phyloP scores from a whole-genome alignment of 2,329 filamentous ascomycete species.

The Ceratocystis cacaofunesta region DNA sequence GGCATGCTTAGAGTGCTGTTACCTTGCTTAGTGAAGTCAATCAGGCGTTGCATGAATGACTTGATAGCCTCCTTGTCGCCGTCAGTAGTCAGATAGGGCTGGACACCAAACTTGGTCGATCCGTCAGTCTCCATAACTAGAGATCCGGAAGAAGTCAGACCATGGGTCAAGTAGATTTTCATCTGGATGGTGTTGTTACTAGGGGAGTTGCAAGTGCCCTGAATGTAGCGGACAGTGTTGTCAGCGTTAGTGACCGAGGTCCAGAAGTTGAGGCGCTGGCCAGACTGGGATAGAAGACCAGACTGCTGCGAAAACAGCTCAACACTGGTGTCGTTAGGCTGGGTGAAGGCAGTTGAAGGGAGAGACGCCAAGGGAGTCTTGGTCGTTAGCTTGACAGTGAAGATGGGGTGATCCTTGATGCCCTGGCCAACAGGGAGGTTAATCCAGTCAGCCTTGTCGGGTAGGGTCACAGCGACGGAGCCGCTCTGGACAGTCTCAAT shows the following conservation, averaged over 20 bases:
- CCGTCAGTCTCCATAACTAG: conserved; percentile 45
- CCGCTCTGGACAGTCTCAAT: conserved; percentile 37
- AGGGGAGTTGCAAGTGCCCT: conserved; percentile 50
- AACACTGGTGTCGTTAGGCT: conserved; percentile 22
- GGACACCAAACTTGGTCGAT: conserved; percentile 43
- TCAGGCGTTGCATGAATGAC: conserved; percentile 40
- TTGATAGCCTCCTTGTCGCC: conserved; percentile 48
- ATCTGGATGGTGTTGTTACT: conserved; percentile 43
- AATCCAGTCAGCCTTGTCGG: conserved; percentile 39
- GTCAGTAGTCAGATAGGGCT: conserved; percentile 44
- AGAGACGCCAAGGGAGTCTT: conserved; percentile 20
- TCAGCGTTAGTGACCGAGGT: conserved; percentile 33
- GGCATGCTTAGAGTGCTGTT: conserved; percentile 31
- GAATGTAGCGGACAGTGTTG: conserved; percentile 30
- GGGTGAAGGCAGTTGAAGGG: conserved; percentile 20
- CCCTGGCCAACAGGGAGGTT: conserved; percentile 44
- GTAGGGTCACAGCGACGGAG: conserved; percentile 36
- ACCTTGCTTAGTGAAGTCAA: conserved; percentile 38
- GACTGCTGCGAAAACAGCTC: conserved; percentile 25
- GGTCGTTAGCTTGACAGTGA: conserved; percentile 22
- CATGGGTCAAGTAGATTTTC: conserved; percentile 49
- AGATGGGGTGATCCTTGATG: conserved; percentile 40
- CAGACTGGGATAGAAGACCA: conserved; percentile 31
- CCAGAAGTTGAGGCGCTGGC: conserved; percentile 35
- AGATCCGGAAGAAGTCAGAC: conserved; percentile 43